Evolutionary conservation across 2,329 filamentous ascomycete genomes (phyloP).

Genomic region (Fusarium vanettenii): DNA sequence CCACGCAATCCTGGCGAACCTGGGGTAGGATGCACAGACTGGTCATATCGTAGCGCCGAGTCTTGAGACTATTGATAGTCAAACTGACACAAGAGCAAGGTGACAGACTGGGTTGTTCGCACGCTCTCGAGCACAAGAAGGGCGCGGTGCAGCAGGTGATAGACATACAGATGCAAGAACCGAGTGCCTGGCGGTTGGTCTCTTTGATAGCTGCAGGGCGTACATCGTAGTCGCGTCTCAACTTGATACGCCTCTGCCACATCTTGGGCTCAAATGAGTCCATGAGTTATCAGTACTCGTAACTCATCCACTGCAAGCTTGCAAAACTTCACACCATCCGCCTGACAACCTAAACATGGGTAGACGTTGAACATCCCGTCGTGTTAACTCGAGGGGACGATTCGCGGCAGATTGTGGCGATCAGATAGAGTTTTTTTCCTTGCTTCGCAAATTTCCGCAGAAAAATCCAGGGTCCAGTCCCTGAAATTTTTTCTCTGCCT

Average conservation of each 20-base stretch:
- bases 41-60: slow-evolving; percentile 23
- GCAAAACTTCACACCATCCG: neutral
- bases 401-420: slow-evolving; percentile 22
- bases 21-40: slow-evolving; percentile 33
- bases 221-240: slow-evolving; percentile 14
- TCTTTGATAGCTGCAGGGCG: slow-evolving; percentile 11
- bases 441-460: slow-evolving; percentile 12
- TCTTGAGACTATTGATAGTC: slow-evolving; percentile 20
- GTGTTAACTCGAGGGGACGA: neutral
- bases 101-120: slow-evolving; percentile 7
- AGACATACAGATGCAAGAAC: slow-evolving; percentile 10
- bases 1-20: slow-evolving; percentile 23
- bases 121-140: slow-evolving; percentile 14
- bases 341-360: neutral
- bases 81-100: slow-evolving; percentile 33
- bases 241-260: slow-evolving; percentile 13
- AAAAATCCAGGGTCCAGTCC: slow-evolving; percentile 27
- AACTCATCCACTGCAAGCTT: slow-evolving; percentile 5
- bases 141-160: slow-evolving; percentile 9
- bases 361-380: neutral
- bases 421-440: slow-evolving; percentile 14
- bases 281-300: neutral
- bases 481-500: slow-evolving; percentile 20
- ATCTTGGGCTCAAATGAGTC: neutral
- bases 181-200: slow-evolving; percentile 20